phyloP scores from a whole-genome alignment of 176 grass and related monocot species.

The Zoysia japonica region DNA sequence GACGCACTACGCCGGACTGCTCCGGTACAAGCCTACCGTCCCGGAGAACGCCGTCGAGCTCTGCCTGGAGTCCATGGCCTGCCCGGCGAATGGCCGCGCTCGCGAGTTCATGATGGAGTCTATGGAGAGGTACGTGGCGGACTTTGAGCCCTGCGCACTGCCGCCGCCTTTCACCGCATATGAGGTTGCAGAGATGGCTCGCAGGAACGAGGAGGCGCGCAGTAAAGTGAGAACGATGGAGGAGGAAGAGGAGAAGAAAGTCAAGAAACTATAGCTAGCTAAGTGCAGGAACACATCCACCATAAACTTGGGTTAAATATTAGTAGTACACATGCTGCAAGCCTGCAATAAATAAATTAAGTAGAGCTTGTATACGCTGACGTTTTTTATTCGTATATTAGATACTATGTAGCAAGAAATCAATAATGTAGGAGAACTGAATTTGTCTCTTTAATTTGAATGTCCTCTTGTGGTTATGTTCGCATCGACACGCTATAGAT shows the following conservation, averaged over 20 bases:
- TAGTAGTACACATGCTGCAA: too few species aligned
- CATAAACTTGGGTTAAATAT: too few species aligned
- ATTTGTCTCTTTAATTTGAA: too few species aligned
- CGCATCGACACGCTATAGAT: too few species aligned
- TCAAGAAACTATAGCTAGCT: background rate
- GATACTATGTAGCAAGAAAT: too few species aligned
- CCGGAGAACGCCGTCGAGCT: conserved; percentile 42
- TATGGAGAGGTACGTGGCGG: conserved; percentile 32
- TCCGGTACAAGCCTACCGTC: conserved; percentile 42
- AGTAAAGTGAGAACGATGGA: conserved; percentile 34
- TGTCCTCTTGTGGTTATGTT: too few species aligned
- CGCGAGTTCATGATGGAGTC: conserved; percentile 45
- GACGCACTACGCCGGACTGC: conserved; percentile 40
- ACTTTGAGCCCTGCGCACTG: conserved; percentile 39
- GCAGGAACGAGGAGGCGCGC: background rate
- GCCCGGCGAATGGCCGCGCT: background rate
- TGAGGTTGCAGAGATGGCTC: conserved; percentile 23
- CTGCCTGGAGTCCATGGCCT: conserved; percentile 52
- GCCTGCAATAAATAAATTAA: too few species aligned
- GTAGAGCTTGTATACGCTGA: too few species aligned
- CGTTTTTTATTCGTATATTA: too few species aligned
- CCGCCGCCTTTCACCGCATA: conserved; percentile 27
- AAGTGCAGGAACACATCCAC: too few species aligned
- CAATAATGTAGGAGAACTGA: too few species aligned
- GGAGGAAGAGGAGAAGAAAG: background rate